phyloP scores from a whole-genome alignment of 768 basidiomycete species.

The Leccinellum luteum region DNA sequence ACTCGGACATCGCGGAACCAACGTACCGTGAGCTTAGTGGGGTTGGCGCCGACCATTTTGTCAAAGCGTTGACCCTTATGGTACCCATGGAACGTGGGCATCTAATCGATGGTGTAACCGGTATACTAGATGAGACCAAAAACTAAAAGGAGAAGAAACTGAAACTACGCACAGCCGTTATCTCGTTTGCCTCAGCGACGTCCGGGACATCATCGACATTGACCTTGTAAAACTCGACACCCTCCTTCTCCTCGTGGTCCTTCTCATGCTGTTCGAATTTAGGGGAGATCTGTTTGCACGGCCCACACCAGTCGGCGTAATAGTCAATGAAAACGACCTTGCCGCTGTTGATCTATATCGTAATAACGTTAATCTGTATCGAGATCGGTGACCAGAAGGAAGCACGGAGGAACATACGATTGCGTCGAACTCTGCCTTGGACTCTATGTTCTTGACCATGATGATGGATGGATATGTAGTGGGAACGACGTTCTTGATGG shows the following conservation, averaged over 20 bases:
- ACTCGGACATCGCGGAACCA: neutral
- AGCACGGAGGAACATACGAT: constrained; percentile 7
- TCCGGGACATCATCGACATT: constrained; percentile 57
- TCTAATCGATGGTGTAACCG: constrained; percentile 4
- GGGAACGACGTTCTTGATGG: neutral
- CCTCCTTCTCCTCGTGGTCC: constrained; percentile 6
- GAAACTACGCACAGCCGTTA: constrained; percentile 48
- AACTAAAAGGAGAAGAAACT: no score
- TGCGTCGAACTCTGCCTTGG: neutral
- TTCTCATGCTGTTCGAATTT: neutral
- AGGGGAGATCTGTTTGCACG: constrained; percentile 18
- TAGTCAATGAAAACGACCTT: constrained; percentile 20
- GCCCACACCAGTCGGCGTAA: constrained; percentile 20
- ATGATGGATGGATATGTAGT: neutral
- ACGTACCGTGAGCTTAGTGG: neutral
- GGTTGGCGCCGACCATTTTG: neutral
- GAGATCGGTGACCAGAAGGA: neutral
- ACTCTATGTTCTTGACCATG: constrained; percentile 4
- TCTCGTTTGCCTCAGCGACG: constrained; percentile 48
- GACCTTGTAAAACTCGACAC: constrained; percentile 66
- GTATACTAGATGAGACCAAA: neutral
- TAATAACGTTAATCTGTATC: neutral
- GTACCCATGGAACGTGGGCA: constrained; percentile 19
- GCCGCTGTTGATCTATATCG: constrained; percentile 1
- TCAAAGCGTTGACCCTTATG: neutral